Base-by-base conservation (phyloP, 805 yeast genomes). In the Metschnikowia proteae region DNA sequence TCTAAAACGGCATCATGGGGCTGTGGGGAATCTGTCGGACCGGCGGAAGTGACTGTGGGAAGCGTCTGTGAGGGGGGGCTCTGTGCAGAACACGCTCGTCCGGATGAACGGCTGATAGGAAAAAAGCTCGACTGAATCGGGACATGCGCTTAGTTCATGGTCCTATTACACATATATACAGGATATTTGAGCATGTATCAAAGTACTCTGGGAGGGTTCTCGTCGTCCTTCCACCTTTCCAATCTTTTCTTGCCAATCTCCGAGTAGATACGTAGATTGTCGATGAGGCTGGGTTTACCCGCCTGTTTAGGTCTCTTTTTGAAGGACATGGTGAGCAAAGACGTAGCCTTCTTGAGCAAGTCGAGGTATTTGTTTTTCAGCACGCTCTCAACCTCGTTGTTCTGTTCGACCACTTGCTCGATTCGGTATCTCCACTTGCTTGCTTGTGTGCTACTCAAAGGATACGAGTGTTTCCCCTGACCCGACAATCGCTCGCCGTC, bases 201-300 rank as follows among this genome's bases (percentile, higher is more conserved):
- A 27, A 42, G 31, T 10, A 43, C 48, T 26, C 45, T 52, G 6
- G 61, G 61, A 23, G 61, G 57, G 5, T 43, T 29, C 38, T 67
- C 70, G 36, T 57, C 47, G 6, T 50, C 44, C 26, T 53, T 51
- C 72, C 71, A 67, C 46, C 50, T 43, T 31, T 57, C 56, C 28
- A 59, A 50, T 34, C 72, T 53, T 8, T 58, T 57, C 41, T 50
- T 49, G 4, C 72, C 72, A 8, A 67, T 61, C 28, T 56, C 59
- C 5, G 66, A 58, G 48, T 60, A 66, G 31, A 54, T 41, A 34
- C 65, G 57, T 48, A 65, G 49, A 27, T 47, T 49, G 26, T 45
- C 53, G 5, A 50, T 44, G 7, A 48, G 45, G 7, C 43, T 45
- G 6, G 54, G 54, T 22, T 29, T 31, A 9, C 27, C 43, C 10